Percentiles rank a stretch among this genome's conserved stretches.
phyloP scores from a whole-genome alignment of 2,329 filamentous ascomycete species.

The Beauveria sp. region DNA sequence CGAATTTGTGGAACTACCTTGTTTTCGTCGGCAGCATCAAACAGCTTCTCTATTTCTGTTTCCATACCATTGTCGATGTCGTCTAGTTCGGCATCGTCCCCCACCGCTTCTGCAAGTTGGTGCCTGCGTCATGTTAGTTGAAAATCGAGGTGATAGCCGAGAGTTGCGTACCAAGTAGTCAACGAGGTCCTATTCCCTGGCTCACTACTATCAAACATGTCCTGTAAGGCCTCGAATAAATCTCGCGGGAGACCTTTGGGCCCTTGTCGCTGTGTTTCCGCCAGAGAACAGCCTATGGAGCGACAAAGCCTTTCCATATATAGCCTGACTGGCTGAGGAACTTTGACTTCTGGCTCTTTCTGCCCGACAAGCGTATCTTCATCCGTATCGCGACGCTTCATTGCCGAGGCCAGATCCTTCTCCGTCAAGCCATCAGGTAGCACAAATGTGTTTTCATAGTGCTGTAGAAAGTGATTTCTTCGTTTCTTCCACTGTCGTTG shows the following conservation, averaged over 20 bases:
- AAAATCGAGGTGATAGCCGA: not conserved
- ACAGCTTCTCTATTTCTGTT: slow-evolving; percentile 21
- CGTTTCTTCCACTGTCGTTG: slow-evolving; percentile 21
- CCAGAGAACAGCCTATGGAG: slow-evolving; percentile 12
- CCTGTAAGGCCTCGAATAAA: slow-evolving; percentile 21
- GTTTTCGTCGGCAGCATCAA: slow-evolving; percentile 20
- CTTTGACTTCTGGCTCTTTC: slow-evolving; percentile 8
- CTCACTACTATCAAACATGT: slow-evolving; percentile 19
- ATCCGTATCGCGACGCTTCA: not conserved
- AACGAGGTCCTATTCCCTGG: slow-evolving; percentile 21
- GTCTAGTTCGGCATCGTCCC: not conserved
- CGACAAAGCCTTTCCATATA: slow-evolving; percentile 19
- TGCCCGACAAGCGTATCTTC: slow-evolving; percentile 15
- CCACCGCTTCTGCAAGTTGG: slow-evolving; percentile 7
- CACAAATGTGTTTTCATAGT: slow-evolving; percentile 26
- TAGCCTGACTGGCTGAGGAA: slow-evolving; percentile 10
- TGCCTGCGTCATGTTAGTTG: not conserved
- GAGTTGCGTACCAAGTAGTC: slow-evolving; percentile 25
- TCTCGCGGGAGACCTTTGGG: slow-evolving; percentile 20
- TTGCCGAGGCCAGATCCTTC: slow-evolving; percentile 14
- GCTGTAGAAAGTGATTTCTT: slow-evolving; percentile 21
- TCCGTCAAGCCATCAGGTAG: slow-evolving; percentile 28
- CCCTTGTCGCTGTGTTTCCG: slow-evolving; percentile 4
- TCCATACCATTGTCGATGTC: slow-evolving; percentile 19
- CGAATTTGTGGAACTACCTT: slow-evolving; percentile 24